Evolutionary conservation across 1,284 basidiomycete species (phyloP).

Genomic region (Trichosporon ovoides): DNA sequence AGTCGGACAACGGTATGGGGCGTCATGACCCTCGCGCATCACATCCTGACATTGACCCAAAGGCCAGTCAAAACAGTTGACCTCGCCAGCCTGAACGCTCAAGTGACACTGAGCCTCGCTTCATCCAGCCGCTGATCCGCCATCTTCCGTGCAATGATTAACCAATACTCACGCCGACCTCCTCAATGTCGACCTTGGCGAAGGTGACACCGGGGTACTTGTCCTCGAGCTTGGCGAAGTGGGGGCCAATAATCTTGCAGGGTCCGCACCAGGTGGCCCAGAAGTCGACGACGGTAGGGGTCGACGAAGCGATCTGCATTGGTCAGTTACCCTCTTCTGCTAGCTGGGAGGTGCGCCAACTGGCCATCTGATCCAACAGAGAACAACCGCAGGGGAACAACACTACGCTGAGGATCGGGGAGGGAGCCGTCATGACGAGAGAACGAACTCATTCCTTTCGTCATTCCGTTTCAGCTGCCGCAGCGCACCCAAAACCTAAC

Average conservation of each 20-base stretch:
- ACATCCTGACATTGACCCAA: too few species aligned
- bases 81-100: too few species aligned
- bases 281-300: constrained; percentile 67
- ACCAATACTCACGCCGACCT: constrained; percentile 30
- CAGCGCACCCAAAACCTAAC: too few species aligned
- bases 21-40: too few species aligned
- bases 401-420: too few species aligned
- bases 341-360: too few species aligned
- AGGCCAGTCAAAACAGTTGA: too few species aligned
- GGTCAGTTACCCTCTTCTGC: too few species aligned
- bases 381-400: too few species aligned
- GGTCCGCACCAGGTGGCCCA: constrained; percentile 59
- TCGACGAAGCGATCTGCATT: constrained; percentile 60
- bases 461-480: too few species aligned
- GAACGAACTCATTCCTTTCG: background rate
- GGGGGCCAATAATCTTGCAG: constrained; percentile 70
- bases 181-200: constrained; percentile 80
- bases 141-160: background rate
- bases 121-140: background rate
- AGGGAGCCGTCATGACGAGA: background rate
- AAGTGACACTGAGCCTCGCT: background rate
- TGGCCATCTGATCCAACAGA: too few species aligned
- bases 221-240: constrained; percentile 64
- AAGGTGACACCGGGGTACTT: constrained; percentile 58
- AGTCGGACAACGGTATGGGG: too few species aligned